Conservation (phyloP, 306 rosid species). For the Potentilla sterilis region DNA sequence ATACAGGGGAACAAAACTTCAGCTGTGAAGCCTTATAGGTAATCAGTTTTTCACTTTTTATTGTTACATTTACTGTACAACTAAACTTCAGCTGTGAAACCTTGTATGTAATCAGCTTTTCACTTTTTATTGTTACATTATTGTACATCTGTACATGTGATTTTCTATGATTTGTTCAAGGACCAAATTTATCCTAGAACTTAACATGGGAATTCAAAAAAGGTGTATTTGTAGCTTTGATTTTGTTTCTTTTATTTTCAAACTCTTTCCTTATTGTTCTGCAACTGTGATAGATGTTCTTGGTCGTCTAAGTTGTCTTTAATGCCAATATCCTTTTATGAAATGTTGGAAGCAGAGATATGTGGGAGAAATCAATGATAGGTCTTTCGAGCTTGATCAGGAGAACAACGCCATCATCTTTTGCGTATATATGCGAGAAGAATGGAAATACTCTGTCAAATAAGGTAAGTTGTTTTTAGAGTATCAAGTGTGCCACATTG, state of each 20-base stretch:
- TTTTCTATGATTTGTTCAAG: not conserved
- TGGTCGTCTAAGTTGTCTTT: constrained; percentile 11
- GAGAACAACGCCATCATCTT: constrained; percentile 89
- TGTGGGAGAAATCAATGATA: constrained; percentile 99
- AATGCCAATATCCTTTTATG: constrained; percentile 18
- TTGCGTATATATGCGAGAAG: constrained; percentile 92
- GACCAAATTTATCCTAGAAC: not conserved
- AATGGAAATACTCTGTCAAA: constrained; percentile 69
- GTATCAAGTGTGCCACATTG: constrained; percentile 12
- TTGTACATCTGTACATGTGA: not conserved
- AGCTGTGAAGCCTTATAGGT: constrained; percentile 81
- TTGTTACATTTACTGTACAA: constrained; percentile 20
- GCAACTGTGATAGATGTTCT: not conserved
- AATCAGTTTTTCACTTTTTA: constrained; percentile 28
- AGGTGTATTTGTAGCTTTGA: not conserved
- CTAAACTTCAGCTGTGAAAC: constrained; percentile 73
- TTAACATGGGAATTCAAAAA: not conserved
- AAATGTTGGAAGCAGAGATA: constrained; percentile 69
- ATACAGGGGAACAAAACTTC: constrained; percentile 85
- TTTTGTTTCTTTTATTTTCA: not conserved
- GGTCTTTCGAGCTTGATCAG: constrained; percentile 72
- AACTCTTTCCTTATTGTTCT: not conserved
- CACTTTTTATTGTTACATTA: not conserved
- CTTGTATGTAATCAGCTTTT: constrained; percentile 59
- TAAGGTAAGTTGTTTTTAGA: constrained; percentile 54